Evolutionary conservation across 1,284 basidiomycete species (phyloP).

Genomic region (Ustilago esculenta): DNA sequence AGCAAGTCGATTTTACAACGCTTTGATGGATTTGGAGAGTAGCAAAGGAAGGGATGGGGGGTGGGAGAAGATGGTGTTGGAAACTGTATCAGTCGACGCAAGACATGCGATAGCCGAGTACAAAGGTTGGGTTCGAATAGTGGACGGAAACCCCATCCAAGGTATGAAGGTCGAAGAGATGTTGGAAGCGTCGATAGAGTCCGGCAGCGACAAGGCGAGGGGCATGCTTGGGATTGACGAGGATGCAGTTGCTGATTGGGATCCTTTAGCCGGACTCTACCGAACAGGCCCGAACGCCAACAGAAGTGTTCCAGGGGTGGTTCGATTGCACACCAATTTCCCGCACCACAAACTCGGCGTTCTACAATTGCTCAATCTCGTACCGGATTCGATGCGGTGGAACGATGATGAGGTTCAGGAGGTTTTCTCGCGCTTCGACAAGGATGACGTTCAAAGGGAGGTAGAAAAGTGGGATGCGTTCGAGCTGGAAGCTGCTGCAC

Average conservation of each 20-base stretch:
- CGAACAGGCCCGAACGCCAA: neutral
- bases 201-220: constrained; percentile 3
- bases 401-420: constrained; percentile 5
- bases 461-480: constrained; percentile 21
- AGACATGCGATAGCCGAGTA: constrained; percentile 27
- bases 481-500: constrained; percentile 26
- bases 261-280: constrained; percentile 25
- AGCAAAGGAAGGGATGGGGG: neutral
- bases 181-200: neutral
- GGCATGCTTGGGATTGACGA: constrained; percentile 3
- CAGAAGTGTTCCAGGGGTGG: neutral
- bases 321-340: constrained; percentile 39
- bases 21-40: too few relatives aligned
- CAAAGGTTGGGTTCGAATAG: constrained; percentile 14
- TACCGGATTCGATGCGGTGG: neutral
- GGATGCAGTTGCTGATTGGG: constrained; percentile 27
- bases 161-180: too few relatives aligned
- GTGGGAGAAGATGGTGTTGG: constrained; percentile 8
- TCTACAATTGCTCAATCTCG: constrained; percentile 19
- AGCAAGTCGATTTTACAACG: constrained; percentile 1
- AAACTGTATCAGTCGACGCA: constrained; percentile 14
- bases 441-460: constrained; percentile 3
- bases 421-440: neutral
- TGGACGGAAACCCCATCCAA: too few relatives aligned
- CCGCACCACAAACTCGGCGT: constrained; percentile 42